Conservation (phyloP, 192 early-diverging fungal genomes). For the Spinellus fusiger region DNA sequence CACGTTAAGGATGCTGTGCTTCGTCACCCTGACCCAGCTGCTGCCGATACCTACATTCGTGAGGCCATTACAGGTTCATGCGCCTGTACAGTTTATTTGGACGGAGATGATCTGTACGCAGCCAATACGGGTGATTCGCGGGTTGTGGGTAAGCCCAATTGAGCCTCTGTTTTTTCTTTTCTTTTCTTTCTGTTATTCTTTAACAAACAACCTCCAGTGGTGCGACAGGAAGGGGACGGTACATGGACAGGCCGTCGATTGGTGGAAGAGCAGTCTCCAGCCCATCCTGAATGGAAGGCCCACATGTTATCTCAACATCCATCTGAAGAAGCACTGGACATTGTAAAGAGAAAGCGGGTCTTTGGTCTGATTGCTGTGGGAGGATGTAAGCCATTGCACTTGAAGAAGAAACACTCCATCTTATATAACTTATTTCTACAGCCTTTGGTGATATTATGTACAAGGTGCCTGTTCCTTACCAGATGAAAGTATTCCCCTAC, state of each 20-base stretch:
- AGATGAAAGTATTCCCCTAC: slow-evolving; percentile 40
- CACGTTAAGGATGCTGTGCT: slow-evolving; percentile 2
- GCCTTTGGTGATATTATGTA: slow-evolving; percentile 64
- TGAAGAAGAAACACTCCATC: slow-evolving; percentile 13
- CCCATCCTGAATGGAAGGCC: slow-evolving; percentile 26
- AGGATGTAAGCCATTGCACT: slow-evolving; percentile 19
- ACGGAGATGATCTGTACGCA: slow-evolving; percentile 42
- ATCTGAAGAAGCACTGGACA: slow-evolving; percentile 6
- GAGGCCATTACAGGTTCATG: slow-evolving; percentile 45
- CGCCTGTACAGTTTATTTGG: slow-evolving; percentile 47
- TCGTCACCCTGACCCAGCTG: slow-evolving; percentile 18
- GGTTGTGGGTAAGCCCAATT: slow-evolving; percentile 44
- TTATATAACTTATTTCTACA: slow-evolving; percentile 55
- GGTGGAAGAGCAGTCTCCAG: slow-evolving; percentile 49
- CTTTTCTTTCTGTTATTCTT: slow-evolving; percentile 59
- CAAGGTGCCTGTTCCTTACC: slow-evolving; percentile 44
- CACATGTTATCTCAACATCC: slow-evolving; percentile 38
- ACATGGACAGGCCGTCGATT: slow-evolving; percentile 51
- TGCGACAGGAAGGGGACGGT: slow-evolving; percentile 69
- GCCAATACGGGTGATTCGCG: slow-evolving; percentile 52
- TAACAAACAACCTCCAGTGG: slow-evolving; percentile 44
- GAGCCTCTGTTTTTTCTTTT: slow-evolving; percentile 43
- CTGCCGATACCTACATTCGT: slow-evolving; percentile 29
- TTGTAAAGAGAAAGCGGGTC: slow-evolving; percentile 13
- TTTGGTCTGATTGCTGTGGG: slow-evolving; percentile 26